Percentiles rank a stretch among this genome's conserved stretches.
These are phyloP conservation scores for Ogataea allantospora DNA, from an alignment of 805 yeast genomes.

Conservation along the genomic window DNA sequence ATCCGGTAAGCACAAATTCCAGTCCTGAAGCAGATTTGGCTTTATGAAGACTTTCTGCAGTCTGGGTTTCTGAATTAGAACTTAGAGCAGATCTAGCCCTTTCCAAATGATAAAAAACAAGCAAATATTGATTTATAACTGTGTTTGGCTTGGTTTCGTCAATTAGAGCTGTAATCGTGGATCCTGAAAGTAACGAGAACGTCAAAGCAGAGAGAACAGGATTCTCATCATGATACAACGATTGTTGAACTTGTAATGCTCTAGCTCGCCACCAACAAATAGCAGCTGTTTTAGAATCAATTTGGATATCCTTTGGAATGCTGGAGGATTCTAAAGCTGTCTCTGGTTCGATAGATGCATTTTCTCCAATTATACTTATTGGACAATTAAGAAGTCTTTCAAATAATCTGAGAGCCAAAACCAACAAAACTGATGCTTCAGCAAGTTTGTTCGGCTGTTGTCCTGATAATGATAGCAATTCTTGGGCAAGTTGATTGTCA, in stretches of 20 bases:
- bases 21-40: conserved; percentile 61
- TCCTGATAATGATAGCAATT: conserved; percentile 41
- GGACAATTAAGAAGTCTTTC: conserved; percentile 37
- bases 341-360: conserved; percentile 20
- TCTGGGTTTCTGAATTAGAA: conserved; percentile 60
- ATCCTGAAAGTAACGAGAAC: conserved; percentile 38
- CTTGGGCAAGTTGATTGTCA: conserved; percentile 17
- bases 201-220: conserved; percentile 41
- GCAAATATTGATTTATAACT: conserved; percentile 33
- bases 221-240: conserved; percentile 63
- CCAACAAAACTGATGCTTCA: conserved; percentile 47
- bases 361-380: conserved; percentile 21
- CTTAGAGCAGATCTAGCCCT: conserved; percentile 61
- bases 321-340: conserved; percentile 22
- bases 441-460: conserved; percentile 66
- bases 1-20: conserved; percentile 74
- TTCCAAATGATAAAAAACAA: conserved; percentile 60
- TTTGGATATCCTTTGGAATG: conserved; percentile 12
- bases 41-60: conserved; percentile 51
- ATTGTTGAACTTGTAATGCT: conserved; percentile 60
- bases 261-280: conserved; percentile 77
- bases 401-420: conserved; percentile 43
- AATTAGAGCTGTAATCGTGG: conserved; percentile 34
- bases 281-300: conserved; percentile 41
- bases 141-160: conserved; percentile 34